These are phyloP conservation scores for Heliosperma pusillum DNA, from an alignment of 148 eudicot genomes.

Conservation along the genomic window DNA sequence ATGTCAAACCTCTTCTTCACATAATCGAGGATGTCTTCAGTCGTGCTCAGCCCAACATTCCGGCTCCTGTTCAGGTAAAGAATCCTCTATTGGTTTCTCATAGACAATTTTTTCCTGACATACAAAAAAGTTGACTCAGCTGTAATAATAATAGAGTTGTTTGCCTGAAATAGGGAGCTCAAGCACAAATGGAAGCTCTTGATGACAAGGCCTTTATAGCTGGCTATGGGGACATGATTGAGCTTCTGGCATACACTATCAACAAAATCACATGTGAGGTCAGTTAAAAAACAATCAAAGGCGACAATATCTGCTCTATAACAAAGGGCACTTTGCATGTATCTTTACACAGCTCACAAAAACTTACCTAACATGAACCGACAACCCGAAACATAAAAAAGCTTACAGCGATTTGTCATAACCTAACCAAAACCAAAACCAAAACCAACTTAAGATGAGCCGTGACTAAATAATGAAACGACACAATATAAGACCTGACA, in stretches of 20 bases:
- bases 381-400: no score
- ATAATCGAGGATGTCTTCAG: conserved; percentile 60
- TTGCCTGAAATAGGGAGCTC: conserved; percentile 31
- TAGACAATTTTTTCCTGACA: neutral
- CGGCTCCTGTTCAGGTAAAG: conserved; percentile 29
- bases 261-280: conserved; percentile 70
- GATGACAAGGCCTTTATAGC: conserved; percentile 43
- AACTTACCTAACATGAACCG: no score
- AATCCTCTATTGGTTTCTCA: neutral
- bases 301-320: neutral
- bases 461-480: no score
- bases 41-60: conserved; percentile 36
- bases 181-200: conserved; percentile 40
- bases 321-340: neutral
- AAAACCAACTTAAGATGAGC: no score
- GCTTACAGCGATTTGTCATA: no score
- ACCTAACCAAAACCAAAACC: no score
- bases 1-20: conserved; percentile 49
- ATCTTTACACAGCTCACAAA: neutral
- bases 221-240: conserved; percentile 48
- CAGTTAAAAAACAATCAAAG: neutral
- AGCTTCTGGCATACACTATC: conserved; percentile 54
- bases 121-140: neutral
- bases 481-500: no score
- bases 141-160: neutral